phyloP scores from a whole-genome alignment of 192 early-diverging fungal species.

The Lunasporangiospora selenospora region DNA sequence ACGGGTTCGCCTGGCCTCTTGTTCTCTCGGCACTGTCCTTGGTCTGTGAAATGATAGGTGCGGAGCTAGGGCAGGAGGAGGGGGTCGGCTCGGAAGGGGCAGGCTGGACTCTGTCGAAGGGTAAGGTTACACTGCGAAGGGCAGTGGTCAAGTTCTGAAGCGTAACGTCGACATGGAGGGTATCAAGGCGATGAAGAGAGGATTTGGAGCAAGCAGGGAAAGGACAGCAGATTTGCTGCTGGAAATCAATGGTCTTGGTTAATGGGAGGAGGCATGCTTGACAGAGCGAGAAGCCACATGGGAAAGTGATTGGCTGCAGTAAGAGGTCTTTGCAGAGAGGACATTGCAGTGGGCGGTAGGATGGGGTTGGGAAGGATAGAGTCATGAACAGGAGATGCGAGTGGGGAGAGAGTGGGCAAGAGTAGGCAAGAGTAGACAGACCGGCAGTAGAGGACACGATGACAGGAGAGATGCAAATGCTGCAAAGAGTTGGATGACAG shows the following conservation, averaged over 20 bases:
- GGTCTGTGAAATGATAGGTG: no score
- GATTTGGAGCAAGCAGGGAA: slow-evolving; percentile 19
- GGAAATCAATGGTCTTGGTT: slow-evolving; percentile 28
- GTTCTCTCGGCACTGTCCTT: no score
- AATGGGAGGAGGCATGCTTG: slow-evolving; percentile 23
- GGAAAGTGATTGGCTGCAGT: slow-evolving; percentile 45
- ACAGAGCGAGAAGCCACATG: slow-evolving; percentile 55
- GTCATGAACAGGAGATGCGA: background rate
- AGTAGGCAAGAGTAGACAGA: background rate
- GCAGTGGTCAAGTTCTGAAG: slow-evolving; percentile 33
- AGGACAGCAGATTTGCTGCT: slow-evolving; percentile 23
- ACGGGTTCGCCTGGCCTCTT: no score
- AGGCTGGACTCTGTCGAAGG: no score
- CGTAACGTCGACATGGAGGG: slow-evolving; percentile 40
- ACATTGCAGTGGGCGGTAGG: slow-evolving; percentile 38
- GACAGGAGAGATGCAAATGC: no score
- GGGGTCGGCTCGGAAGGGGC: slow-evolving; percentile 4
- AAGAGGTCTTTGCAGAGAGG: slow-evolving; percentile 40
- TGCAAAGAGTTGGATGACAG: no score
- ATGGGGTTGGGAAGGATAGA: slow-evolving; percentile 7
- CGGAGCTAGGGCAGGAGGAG: no score
- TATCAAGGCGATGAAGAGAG: slow-evolving; percentile 15
- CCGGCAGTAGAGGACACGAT: slow-evolving; percentile 3
- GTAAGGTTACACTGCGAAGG: no score
- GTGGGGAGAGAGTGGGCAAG: background rate